A percentile compares a stretch with the other conserved stretches of the same genome.
Evolutionary conservation across 106 monocot genomes (phyloP).

Genomic region (Posidonia australis): DNA sequence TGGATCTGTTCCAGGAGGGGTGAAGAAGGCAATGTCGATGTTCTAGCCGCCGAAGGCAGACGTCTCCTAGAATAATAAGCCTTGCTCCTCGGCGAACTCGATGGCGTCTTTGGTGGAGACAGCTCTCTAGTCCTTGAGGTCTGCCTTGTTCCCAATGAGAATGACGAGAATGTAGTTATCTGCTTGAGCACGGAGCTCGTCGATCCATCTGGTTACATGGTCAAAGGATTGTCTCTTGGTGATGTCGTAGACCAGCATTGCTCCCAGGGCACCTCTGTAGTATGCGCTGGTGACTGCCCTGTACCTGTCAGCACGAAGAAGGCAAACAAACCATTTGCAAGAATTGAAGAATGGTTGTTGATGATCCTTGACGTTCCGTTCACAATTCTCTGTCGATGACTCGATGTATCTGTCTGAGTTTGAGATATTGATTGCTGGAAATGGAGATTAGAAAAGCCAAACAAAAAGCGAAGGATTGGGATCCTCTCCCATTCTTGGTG

Average conservation of each 20-base stretch:
- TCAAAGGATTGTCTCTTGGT: constrained; percentile 94
- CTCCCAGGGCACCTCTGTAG: constrained; percentile 88
- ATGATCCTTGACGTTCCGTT: too few species aligned
- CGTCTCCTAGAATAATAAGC: constrained; percentile 91
- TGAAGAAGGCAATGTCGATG: constrained; percentile 45
- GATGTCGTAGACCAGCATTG: constrained; percentile 87
- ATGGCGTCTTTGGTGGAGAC: constrained; percentile 70
- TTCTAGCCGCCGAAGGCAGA: constrained; percentile 70
- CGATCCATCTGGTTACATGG: constrained; percentile 85
- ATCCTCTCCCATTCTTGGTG: too few species aligned
- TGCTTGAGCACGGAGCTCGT: constrained; percentile 80
- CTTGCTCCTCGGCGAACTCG: constrained; percentile 86
- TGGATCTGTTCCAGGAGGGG: constrained; percentile 49
- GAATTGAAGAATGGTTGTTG: neutral
- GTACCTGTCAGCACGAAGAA: constrained; percentile 41
- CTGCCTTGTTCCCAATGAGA: constrained; percentile 85
- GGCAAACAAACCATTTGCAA: neutral
- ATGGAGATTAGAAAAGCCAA: too few species aligned
- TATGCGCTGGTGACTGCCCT: constrained; percentile 95
- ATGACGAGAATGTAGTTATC: constrained; percentile 94
- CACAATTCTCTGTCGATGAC: too few species aligned
- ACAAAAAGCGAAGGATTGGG: too few species aligned
- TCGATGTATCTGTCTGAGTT: too few species aligned
- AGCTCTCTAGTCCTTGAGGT: constrained; percentile 67
- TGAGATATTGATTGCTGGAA: too few species aligned